These are phyloP conservation scores for Rosa multiflora DNA, from an alignment of 306 rosid genomes.

Conservation along the genomic window DNA sequence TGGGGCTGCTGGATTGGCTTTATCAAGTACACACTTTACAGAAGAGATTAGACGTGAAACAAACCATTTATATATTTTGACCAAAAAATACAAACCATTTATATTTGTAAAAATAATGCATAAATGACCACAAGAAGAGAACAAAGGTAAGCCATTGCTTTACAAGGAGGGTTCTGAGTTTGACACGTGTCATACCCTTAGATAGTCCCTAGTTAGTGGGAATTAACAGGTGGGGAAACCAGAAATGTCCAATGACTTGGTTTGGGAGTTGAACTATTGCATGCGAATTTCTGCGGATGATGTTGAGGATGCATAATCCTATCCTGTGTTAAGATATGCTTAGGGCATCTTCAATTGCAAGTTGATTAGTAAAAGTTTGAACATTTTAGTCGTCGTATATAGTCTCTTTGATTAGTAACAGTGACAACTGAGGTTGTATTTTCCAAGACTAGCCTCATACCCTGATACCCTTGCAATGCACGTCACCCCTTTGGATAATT, in stretches of 20 bases:
- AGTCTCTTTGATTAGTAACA: too few species aligned
- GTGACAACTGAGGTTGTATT: too few species aligned
- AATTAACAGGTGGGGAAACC: background rate
- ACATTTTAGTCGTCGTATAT: too few species aligned
- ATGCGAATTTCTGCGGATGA: background rate
- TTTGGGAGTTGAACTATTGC: background rate
- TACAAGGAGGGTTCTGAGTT: constrained; percentile 20
- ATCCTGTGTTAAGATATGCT: too few species aligned
- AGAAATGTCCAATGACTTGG: background rate
- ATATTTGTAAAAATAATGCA: constrained; percentile 7
- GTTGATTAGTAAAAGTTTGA: too few species aligned
- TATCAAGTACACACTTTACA: background rate
- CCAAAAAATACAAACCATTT: too few species aligned
- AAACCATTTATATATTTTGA: background rate
- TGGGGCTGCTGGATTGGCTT: background rate
- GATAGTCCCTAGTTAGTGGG: background rate
- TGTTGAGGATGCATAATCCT: background rate
- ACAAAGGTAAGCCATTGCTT: constrained; percentile 24
- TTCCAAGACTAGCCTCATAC: too few species aligned
- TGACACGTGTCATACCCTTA: constrained; percentile 19
- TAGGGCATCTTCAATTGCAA: too few species aligned
- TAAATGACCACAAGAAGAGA: constrained; percentile 24
- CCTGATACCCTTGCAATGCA: too few species aligned
- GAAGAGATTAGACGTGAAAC: background rate
- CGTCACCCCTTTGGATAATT: too few species aligned